These are phyloP conservation scores for Colletotrichum sp. DNA, from an alignment of 2,329 filamentous ascomycete species.

Conservation along the genomic window DNA sequence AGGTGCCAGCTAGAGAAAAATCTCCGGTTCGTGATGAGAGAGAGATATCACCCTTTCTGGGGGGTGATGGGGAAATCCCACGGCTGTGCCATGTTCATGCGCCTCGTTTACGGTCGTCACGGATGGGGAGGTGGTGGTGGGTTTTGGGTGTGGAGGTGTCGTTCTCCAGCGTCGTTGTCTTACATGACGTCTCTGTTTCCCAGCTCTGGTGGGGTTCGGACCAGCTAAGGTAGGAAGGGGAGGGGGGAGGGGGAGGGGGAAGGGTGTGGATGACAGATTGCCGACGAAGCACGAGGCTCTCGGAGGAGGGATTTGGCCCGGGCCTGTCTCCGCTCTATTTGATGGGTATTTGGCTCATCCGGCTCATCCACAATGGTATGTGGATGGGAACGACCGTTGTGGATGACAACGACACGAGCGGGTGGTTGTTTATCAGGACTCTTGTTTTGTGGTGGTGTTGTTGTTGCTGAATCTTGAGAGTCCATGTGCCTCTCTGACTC, in stretches of 20 bases:
- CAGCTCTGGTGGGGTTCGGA: neutral
- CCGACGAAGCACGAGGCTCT: slow-evolving; percentile 1
- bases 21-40: neutral
- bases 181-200: slow-evolving; percentile 10
- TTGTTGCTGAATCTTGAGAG: neutral
- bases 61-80: neutral
- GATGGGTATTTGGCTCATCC: neutral
- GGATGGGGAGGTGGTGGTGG: neutral
- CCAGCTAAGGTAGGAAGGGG: neutral
- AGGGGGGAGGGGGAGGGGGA: neutral
- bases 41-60: neutral
- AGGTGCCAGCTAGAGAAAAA: neutral
- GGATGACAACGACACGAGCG: neutral
- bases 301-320: neutral
- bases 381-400: neutral
- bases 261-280: neutral
- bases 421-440: neutral
- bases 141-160: neutral
- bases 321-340: neutral
- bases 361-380: neutral
- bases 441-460: neutral
- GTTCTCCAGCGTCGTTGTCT: neutral
- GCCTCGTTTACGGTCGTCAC: slow-evolving; percentile 2
- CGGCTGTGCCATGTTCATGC: slow-evolving; percentile 14
- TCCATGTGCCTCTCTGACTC: slow-evolving; percentile 2